Evolutionary conservation across 2,329 filamentous ascomycete species (phyloP), one percentile per base, ranked within the genome.

Genomic region (Phyllosticta capitalensis): DNA sequence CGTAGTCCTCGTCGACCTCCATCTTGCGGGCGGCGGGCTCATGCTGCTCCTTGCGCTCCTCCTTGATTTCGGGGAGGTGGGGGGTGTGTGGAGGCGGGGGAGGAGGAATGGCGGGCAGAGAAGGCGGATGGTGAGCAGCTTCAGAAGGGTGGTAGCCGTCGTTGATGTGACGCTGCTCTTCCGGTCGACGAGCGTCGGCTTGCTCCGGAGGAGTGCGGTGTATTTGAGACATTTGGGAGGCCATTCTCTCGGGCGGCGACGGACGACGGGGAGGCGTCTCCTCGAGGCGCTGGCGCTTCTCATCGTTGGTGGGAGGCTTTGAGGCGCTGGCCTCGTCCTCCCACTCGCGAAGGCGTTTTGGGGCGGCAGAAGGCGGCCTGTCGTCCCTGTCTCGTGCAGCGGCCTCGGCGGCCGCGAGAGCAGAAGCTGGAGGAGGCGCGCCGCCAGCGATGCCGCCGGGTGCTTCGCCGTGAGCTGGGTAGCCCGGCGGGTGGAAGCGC

Each of bases 1-100:
- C 92, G 68, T 99, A 97, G 71, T 97, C 89, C 72, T 99, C 94
- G 66, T 99, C 92, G 20, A 97, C 89, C 6, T 97, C 92, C 84
- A 99, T 95, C 74, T 95, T 95, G 21, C 94, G 83, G 20, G 91
- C 90, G 33, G 94, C 91, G 57, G 91, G 89, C 75, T 97, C 92
- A 61, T 85, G 86, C 56, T 75, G 73, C 60, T 75, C 71, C 9
- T 72, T 70, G 38, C 74, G 73, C 63, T 78, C 76, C 61, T 77
- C 74, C 58, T 75, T 75, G 61, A 72, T 71, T 56, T 81, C 78
- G 52, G 81, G 74, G 70, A 81, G 79, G n/a, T 81, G 79, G 26
- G 81, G 78, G 59, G 82, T 66, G 19, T 60, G 58, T 22, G 58
- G 54, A 9, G 53, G 58, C 6, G 85, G 73, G 26, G 79, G 76